Conservation (phyloP, 2,329 filamentous ascomycete genomes). For the Calonectria hongkongensis region DNA sequence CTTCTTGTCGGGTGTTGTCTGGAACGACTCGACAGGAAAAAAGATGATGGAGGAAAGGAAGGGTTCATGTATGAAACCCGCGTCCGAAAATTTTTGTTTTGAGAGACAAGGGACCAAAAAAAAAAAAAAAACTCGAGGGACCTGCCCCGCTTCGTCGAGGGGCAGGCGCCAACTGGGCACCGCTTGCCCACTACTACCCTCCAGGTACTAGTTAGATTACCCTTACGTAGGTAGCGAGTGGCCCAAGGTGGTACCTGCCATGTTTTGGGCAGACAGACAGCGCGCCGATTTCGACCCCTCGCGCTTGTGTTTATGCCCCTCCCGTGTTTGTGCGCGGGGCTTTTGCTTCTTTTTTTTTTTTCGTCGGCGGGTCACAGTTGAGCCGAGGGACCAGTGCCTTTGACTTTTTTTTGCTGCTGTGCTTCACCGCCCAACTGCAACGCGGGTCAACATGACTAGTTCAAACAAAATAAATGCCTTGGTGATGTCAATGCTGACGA, state of each 20-base stretch:
- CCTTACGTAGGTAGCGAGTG: constrained; percentile 25
- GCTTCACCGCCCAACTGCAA: constrained; percentile 30
- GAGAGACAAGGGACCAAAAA: constrained; percentile 22
- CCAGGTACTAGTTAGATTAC: constrained; percentile 9
- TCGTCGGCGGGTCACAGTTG: constrained; percentile 38
- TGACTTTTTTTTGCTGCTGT: constrained; percentile 8
- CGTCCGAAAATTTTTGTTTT: constrained; percentile 38
- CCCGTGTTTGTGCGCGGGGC: constrained; percentile 42
- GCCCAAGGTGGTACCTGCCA: constrained; percentile 24
- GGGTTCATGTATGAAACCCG: constrained; percentile 30
- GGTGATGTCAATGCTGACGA: constrained; percentile 15
- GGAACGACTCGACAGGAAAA: constrained; percentile 52
- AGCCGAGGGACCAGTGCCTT: constrained; percentile 22
- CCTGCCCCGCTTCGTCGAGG: constrained; percentile 41
- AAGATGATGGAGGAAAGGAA: constrained; percentile 39
- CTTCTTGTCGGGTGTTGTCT: constrained; percentile 49
- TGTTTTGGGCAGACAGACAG: constrained; percentile 29
- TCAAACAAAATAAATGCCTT: neutral
- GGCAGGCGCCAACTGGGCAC: constrained; percentile 22
- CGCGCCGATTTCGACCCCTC: constrained; percentile 26
- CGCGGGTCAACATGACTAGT: neutral
- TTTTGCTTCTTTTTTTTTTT: constrained; percentile 44
- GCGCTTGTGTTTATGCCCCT: constrained; percentile 31
- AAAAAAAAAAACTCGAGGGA: constrained; percentile 41
- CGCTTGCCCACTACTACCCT: constrained; percentile 15